These are phyloP conservation scores for Chaetomium globosum DNA, from an alignment of 2,329 filamentous ascomycete species.

Conservation along the genomic window DNA sequence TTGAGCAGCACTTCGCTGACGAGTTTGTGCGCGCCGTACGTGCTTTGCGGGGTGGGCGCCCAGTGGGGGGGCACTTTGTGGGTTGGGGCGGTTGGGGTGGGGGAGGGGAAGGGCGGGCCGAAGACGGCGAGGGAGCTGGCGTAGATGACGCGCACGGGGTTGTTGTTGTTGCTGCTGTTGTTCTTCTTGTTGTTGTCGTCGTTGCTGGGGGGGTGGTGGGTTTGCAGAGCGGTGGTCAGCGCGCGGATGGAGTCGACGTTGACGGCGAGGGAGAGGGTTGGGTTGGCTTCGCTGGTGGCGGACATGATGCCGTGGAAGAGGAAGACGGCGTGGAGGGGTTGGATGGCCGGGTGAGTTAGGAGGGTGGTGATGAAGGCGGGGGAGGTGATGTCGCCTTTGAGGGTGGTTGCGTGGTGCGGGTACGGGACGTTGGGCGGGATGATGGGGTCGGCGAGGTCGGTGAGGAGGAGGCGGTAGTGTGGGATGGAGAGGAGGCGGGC, in stretches of 20 bases:
- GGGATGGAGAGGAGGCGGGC: constrained; percentile 46
- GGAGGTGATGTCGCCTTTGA: constrained; percentile 54
- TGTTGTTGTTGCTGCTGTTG: no score
- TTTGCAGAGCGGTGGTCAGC: constrained; percentile 52
- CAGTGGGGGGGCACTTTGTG: constrained; percentile 51
- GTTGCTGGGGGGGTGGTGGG: constrained; percentile 37
- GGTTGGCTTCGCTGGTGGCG: constrained; percentile 62
- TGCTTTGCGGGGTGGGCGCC: constrained; percentile 61
- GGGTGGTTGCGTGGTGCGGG: constrained; percentile 53
- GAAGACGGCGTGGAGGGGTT: constrained; percentile 57
- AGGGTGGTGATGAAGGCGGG: constrained; percentile 44
- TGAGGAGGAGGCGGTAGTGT: constrained; percentile 47
- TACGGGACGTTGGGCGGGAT: constrained; percentile 52
- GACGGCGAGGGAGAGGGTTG: constrained; percentile 60
- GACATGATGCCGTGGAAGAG: constrained; percentile 71
- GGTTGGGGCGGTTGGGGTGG: constrained; percentile 37
- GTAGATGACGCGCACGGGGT: constrained; percentile 62
- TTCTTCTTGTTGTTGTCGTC: no score
- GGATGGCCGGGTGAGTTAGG: constrained; percentile 44
- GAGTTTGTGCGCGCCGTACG: constrained; percentile 66
- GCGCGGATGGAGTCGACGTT: constrained; percentile 64
- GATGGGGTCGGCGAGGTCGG: constrained; percentile 58
- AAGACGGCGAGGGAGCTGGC: constrained; percentile 66
- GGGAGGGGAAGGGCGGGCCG: constrained; percentile 56
- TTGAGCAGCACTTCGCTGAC: constrained; percentile 65